Base-by-base conservation (phyloP, 2,329 filamentous ascomycete species). In the Fusarium sp. region DNA sequence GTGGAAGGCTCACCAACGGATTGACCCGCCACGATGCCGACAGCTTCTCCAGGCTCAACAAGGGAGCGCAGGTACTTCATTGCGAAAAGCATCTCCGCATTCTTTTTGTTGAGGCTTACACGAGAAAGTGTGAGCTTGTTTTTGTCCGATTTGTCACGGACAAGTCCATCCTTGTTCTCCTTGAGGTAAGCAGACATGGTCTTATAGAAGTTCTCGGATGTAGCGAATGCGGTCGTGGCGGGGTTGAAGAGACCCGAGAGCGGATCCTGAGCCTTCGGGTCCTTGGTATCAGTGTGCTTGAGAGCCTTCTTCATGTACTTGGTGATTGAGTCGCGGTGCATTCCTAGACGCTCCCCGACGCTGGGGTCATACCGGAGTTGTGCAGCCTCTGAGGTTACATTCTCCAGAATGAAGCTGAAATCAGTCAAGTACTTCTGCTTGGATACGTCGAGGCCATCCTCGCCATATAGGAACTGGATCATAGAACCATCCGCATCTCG, bases 1-100 rank as follows among this genome's bases (percentile, higher is more conserved):
- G 96, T 99, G 4, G 94, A 97, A 10, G 96, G 96, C 77, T 99
- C 96, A 76, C 96, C 96, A 40, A 99, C 90, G 30, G 95, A 98
- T 80, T 99, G 96, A 11, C 94, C 94, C 49, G 96, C 96, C 60
- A 99, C 93, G 66, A 99, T 96, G 69, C 96, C 96, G 24, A 99
- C 94, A 24, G 96, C 95, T 81, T 99, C 96, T 44, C 96, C 96
- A 26, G 96, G 93, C 73, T 99, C 95, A 23, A 97, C 91, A 10
- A 97, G 86, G 3, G 94, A 97, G 71, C 91, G 91, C 69, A 98
- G 85, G 75, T 98, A 99, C 77, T 98, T 97, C 76, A 96, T 89
- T 65, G 95, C 91, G 75, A 98, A 89, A 47, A 98, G 86, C 60
- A 89, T 88, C 76, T 96, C 91, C 65, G 95, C 96, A 21, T 89